Base-by-base conservation (phyloP, 495 filamentous ascomycete genomes). In the Aspergillus incahuasiensis region DNA sequence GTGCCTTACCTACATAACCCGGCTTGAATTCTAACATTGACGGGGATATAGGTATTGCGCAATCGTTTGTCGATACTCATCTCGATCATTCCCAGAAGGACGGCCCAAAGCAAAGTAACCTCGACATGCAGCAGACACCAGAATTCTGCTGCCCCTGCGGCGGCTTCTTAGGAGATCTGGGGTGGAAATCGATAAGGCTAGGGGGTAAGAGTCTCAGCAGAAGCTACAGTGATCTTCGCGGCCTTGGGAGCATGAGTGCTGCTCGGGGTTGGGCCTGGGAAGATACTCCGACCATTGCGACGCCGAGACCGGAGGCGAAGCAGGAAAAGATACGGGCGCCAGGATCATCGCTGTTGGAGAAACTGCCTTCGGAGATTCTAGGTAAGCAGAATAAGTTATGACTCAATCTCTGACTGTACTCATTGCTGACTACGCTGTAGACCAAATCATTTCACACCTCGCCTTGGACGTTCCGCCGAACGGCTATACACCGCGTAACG, bases 381-480 rank as follows among this genome's bases (percentile, higher is more conserved):
- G 84, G 88, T 91, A 78, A 80, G 85, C 71, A 35, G 20, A 45
- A 52, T 18, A 28, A 38, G 48, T 2, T 35, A 35, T 9, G 28
- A 9, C 32, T 58, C 47, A 25, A 22, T 24, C 8, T 21, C 13
- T 22, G 9, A 22, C 5, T 16, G 25, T 35, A n/a, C 28, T 24
- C n/a, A 0, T 9, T 21, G 4, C 58, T 60, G 45, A 60, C 32
- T 30, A 9, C 9, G 8, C 6, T 25, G 9, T 60, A 91, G 90
- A 85, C 55, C 76, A 86, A 70, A 89, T 94, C 60, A 88, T 94
- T 60, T 85, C 84, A 35, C 77, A 86, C 42, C 76, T 95, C 25
- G 86, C 84, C 12, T 65, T 90, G 43, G 89, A 92, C 65, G 71
- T 90, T 19, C 90, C 88, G 9, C 85, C 88, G 49, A 88, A 90